Conservation (phyloP, 2,329 filamentous ascomycete genomes). For the Chrysosporium queenslandicum region DNA sequence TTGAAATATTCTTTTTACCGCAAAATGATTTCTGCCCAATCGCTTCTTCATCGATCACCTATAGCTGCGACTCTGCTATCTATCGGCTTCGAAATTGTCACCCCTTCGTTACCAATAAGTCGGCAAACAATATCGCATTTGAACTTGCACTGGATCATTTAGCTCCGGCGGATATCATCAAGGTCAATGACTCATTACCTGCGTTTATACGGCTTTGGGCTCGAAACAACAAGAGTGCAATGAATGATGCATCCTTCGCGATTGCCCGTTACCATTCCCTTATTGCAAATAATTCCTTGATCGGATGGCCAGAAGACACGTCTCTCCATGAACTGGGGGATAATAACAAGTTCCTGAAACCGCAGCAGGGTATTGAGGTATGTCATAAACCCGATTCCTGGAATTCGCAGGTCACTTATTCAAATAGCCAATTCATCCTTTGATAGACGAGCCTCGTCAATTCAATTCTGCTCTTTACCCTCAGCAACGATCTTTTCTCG, state of each 20-base stretch:
- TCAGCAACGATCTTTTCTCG: slow-evolving; percentile 20
- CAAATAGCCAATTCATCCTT: slow-evolving; percentile 31
- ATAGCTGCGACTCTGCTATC: slow-evolving; percentile 31
- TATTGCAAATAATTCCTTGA: slow-evolving; percentile 21
- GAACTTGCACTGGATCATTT: slow-evolving; percentile 32
- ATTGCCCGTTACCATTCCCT: slow-evolving; percentile 27
- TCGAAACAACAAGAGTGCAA: background rate
- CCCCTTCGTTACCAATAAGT: slow-evolving; percentile 16
- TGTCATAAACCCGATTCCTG: background rate
- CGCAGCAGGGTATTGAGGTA: slow-evolving; percentile 15
- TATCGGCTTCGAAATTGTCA: slow-evolving; percentile 33
- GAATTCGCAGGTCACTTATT: slow-evolving; percentile 16
- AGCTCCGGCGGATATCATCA: slow-evolving; percentile 26
- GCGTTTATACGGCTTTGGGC: slow-evolving; percentile 18
- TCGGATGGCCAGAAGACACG: slow-evolving; percentile 17
- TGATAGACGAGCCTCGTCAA: slow-evolving; percentile 32
- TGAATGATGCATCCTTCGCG: slow-evolving; percentile 15
- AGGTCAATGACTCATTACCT: slow-evolving; percentile 25
- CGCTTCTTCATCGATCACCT: slow-evolving; percentile 22
- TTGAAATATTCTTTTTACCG: slow-evolving; percentile 71
- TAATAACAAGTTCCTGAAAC: slow-evolving; percentile 5
- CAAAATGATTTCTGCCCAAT: slow-evolving; percentile 21
- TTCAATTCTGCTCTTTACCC: slow-evolving; percentile 20
- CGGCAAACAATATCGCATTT: slow-evolving; percentile 19
- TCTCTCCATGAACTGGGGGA: slow-evolving; percentile 13